Evolutionary conservation across 176 grass and related monocot species (phyloP).

Genomic region (Oryza brachyantha): DNA sequence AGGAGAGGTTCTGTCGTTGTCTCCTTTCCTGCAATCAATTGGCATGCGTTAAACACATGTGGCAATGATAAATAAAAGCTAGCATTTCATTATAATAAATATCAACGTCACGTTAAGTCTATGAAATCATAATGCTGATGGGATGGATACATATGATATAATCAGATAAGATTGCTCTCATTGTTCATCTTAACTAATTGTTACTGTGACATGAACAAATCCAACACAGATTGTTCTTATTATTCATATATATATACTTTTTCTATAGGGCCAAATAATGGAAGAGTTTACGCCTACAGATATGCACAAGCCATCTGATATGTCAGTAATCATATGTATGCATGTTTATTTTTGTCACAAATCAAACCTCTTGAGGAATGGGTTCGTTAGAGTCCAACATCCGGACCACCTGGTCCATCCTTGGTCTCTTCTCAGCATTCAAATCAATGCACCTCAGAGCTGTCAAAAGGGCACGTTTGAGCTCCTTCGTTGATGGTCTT

Average conservation of each 20-base stretch:
- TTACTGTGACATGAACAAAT: slow-evolving; percentile 8
- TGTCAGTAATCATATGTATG: not conserved
- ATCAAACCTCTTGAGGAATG: slow-evolving; percentile 67
- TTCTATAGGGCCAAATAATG: not conserved
- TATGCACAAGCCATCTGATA: not conserved
- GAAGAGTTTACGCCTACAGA: not conserved
- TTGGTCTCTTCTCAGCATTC: slow-evolving; percentile 88
- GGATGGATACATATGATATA: not conserved
- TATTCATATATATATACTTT: too few relatives aligned
- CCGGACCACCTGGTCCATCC: slow-evolving; percentile 93
- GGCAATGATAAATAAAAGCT: not conserved
- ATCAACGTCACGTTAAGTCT: not conserved
- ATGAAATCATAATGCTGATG: not conserved
- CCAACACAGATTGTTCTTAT: too few relatives aligned
- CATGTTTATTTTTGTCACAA: not conserved
- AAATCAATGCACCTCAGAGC: slow-evolving; percentile 91
- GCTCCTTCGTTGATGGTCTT: slow-evolving; percentile 79
- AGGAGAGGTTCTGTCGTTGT: slow-evolving; percentile 48
- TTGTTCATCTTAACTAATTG: not conserved
- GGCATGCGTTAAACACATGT: slow-evolving; percentile 1
- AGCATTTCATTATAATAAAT: not conserved
- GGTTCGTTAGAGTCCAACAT: slow-evolving; percentile 84
- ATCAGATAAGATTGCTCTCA: not conserved
- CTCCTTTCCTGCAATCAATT: slow-evolving; percentile 73
- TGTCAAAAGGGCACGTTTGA: slow-evolving; percentile 86